These are phyloP conservation scores for Coemansia sp. DNA, from an alignment of 192 early-diverging fungal genomes.

Conservation along the genomic window DNA sequence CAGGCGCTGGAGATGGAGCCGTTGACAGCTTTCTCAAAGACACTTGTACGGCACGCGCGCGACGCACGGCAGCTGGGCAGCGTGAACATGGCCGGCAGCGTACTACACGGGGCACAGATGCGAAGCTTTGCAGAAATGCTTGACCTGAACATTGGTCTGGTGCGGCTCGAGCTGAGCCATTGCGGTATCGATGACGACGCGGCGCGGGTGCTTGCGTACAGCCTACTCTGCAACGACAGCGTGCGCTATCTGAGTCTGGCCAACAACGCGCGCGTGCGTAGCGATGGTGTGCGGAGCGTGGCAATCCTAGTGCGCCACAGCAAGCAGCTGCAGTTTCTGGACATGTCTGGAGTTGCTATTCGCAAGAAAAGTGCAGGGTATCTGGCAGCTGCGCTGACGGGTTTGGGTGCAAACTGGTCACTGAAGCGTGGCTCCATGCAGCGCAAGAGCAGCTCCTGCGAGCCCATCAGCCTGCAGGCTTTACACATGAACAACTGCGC, in stretches of 20 bases:
- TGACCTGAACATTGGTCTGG: constrained; percentile 71
- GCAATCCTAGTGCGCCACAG: constrained; percentile 74
- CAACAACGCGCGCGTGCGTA: constrained; percentile 67
- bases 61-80: constrained; percentile 39
- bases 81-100: constrained; percentile 53
- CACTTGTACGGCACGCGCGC: constrained; percentile 35
- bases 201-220: constrained; percentile 68
- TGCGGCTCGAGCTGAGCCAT: constrained; percentile 63
- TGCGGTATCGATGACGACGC: constrained; percentile 75
- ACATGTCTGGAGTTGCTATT: constrained; percentile 68
- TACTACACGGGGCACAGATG: constrained; percentile 58
- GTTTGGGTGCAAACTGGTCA: constrained; percentile 46
- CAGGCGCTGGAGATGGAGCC: constrained; percentile 36
- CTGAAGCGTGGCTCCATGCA: constrained; percentile 51
- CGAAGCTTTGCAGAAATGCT: constrained; percentile 75
- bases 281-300: constrained; percentile 72
- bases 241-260: constrained; percentile 66
- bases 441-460: constrained; percentile 30
- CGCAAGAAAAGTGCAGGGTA: constrained; percentile 69
- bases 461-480: constrained; percentile 43
- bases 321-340: constrained; percentile 61
- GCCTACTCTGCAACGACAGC: constrained; percentile 66
- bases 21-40: constrained; percentile 32
- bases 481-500: constrained; percentile 58
- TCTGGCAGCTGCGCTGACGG: constrained; percentile 64